phyloP scores from a whole-genome alignment of 139 green algal species.

The Tetradesmus obliquus region DNA sequence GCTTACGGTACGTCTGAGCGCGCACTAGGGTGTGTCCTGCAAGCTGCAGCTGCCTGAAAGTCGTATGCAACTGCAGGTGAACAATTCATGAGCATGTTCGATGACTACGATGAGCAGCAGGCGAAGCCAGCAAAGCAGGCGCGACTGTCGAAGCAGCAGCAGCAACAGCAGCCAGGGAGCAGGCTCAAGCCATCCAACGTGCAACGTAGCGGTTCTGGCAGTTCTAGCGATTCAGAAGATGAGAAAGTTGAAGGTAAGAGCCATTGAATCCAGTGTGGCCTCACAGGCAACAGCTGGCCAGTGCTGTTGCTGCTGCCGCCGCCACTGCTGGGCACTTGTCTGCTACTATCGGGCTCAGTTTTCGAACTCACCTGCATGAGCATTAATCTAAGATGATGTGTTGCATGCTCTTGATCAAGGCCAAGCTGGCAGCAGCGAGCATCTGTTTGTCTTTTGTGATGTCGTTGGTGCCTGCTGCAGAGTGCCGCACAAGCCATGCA shows the following conservation, averaged over 20 bases:
- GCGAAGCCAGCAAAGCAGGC: slow-evolving; percentile 12
- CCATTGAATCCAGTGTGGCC: neutral
- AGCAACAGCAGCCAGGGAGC: slow-evolving; percentile 10
- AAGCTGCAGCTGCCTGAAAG: neutral
- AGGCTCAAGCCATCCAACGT: neutral
- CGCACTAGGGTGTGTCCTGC: neutral
- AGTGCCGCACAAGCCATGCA: neutral
- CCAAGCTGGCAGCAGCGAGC: no score
- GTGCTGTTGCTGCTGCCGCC: neutral
- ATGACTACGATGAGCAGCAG: slow-evolving; percentile 51
- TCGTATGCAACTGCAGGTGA: slow-evolving; percentile 56
- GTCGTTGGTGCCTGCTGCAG: neutral
- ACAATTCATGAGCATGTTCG: slow-evolving; percentile 69
- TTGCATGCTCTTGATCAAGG: neutral
- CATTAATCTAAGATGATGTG: neutral
- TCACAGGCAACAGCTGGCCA: neutral
- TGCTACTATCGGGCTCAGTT: no score
- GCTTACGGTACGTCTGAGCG: slow-evolving; percentile 26
- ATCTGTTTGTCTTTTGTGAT: neutral
- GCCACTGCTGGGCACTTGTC: no score
- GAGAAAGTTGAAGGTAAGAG: neutral
- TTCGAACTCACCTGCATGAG: no score
- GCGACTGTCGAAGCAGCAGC: slow-evolving; percentile 4
- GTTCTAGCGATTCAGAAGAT: neutral
- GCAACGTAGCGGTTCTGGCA: neutral